These are phyloP conservation scores for Acacia confusa DNA, from an alignment of 306 rosid genomes.

Conservation along the genomic window DNA sequence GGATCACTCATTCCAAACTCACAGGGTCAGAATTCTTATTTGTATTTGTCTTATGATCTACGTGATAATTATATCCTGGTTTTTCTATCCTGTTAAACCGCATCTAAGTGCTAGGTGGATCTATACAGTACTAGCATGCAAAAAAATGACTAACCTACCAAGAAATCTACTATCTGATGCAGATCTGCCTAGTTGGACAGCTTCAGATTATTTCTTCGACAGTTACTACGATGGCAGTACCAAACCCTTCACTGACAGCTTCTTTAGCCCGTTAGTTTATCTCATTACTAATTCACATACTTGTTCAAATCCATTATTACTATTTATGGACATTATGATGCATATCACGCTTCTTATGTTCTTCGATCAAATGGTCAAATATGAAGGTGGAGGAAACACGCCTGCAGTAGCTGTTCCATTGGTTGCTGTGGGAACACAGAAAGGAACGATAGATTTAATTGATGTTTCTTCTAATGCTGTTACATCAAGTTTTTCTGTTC, in stretches of 20 bases:
- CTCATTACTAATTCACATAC: constrained; percentile 35
- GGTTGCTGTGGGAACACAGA: constrained; percentile 97
- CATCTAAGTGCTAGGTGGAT: constrained; percentile 30
- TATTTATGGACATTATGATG: constrained; percentile 11
- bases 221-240: constrained; percentile 89
- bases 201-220: constrained; percentile 98
- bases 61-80: constrained; percentile 15
- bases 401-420: constrained; percentile 95
- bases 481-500: constrained; percentile 82
- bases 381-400: constrained; percentile 90
- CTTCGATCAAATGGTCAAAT: constrained; percentile 31
- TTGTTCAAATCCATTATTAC: constrained; percentile 32
- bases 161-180: constrained; percentile 40
- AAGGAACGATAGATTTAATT: constrained; percentile 79
- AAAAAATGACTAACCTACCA: constrained; percentile 22
- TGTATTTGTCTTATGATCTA: constrained; percentile 11
- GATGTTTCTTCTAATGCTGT: constrained; percentile 96
- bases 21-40: constrained; percentile 20
- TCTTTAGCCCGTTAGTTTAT: constrained; percentile 93
- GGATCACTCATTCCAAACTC: constrained; percentile 28
- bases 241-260: constrained; percentile 92
- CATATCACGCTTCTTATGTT: constrained; percentile 28
- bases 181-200: constrained; percentile 93
- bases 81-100: constrained; percentile 23
- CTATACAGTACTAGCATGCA: constrained; percentile 11